Percentiles rank a stretch among this genome's conserved stretches.
Conservation (phyloP, 2,329 filamentous ascomycete genomes). For the Gaeumannomyces tritici region DNA sequence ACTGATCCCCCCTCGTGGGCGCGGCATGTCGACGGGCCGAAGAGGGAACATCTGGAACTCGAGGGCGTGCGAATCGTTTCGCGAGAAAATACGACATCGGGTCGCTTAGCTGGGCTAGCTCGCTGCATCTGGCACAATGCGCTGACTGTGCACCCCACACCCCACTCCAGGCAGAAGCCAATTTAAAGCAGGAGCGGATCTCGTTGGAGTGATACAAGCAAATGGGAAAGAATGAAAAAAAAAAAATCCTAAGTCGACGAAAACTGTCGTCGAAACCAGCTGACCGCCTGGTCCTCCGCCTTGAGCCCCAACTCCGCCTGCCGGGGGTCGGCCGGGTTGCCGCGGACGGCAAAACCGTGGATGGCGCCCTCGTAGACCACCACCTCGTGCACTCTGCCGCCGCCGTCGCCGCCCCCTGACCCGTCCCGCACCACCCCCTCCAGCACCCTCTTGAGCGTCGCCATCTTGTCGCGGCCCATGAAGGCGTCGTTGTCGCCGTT, state of each 20-base stretch:
- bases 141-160: not conserved
- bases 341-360: constrained; percentile 30
- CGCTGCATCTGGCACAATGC: too few relatives aligned
- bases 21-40: not conserved
- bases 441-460: constrained; percentile 23
- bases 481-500: constrained; percentile 33
- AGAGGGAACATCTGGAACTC: too few relatives aligned
- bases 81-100: not conserved
- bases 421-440: constrained; percentile 7
- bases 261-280: constrained; percentile 20
- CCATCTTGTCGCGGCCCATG: constrained; percentile 22
- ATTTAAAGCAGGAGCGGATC: not conserved
- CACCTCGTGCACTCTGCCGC: constrained; percentile 22
- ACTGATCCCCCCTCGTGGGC: not conserved
- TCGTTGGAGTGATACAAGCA: too few relatives aligned
- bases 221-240: not conserved
- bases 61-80: not conserved
- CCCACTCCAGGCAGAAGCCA: not conserved
- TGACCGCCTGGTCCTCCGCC: constrained; percentile 23
- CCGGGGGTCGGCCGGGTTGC: constrained; percentile 22
- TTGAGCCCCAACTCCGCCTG: constrained; percentile 19
- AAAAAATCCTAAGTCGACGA: not conserved
- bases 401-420: not conserved
- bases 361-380: constrained; percentile 25
- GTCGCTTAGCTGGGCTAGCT: not conserved